Conservation (phyloP, 2,329 filamentous ascomycete genomes). For the Ophiostoma quercus region DNA sequence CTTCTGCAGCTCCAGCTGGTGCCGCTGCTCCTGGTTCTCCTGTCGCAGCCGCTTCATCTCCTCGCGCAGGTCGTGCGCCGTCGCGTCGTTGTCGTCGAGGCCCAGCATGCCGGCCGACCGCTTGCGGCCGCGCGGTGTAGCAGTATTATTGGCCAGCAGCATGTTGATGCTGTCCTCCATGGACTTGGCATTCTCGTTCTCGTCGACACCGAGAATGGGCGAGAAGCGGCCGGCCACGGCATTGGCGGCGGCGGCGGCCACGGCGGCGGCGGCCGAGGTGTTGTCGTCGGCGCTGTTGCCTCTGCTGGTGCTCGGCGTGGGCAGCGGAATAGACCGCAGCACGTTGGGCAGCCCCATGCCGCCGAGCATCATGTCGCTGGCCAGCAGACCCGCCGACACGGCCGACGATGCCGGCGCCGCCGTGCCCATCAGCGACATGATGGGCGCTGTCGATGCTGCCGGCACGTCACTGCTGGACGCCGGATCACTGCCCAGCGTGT, state of each 20-base stretch:
- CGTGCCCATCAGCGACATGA: neutral
- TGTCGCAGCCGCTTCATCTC: slow-evolving; percentile 62
- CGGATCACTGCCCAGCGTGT: slow-evolving; percentile 44
- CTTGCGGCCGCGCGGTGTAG: slow-evolving; percentile 1
- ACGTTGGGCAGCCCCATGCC: slow-evolving; percentile 8
- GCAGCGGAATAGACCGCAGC: slow-evolving; percentile 21
- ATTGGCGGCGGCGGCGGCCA: slow-evolving; percentile 15
- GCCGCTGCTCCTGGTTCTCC: slow-evolving; percentile 57
- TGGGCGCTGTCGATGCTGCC: neutral
- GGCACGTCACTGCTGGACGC: neutral
- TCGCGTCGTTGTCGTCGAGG: slow-evolving; percentile 4
- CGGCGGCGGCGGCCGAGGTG: neutral
- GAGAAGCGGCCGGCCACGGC: slow-evolving; percentile 18
- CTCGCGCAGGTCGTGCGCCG: slow-evolving; percentile 47
- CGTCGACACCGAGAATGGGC: neutral
- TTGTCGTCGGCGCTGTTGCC: neutral
- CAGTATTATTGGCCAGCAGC: neutral
- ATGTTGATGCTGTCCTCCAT: slow-evolving; percentile 21
- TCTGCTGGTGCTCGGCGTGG: neutral
- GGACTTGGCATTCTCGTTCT: slow-evolving; percentile 20
- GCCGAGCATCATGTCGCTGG: neutral
- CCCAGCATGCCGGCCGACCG: slow-evolving; percentile 6
- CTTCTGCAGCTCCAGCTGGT: slow-evolving; percentile 46
- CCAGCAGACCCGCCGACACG: neutral
- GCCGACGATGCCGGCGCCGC: neutral